A percentile compares a stretch with the other conserved stretches of the same genome.
These are phyloP conservation scores for Suillus placidus DNA, from an alignment of 768 basidiomycete genomes.

Conservation along the genomic window DNA sequence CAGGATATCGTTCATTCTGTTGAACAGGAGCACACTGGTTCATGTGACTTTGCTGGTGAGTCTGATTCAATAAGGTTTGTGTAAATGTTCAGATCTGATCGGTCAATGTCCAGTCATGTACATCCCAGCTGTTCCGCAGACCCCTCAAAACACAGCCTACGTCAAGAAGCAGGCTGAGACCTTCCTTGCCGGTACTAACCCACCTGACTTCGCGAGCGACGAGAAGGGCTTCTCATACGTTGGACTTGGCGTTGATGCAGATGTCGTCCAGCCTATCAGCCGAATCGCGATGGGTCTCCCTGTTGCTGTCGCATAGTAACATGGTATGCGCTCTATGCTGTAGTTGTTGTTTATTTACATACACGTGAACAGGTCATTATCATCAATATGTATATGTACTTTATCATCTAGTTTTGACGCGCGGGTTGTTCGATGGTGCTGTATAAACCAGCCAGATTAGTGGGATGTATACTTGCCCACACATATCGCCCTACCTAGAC, in stretches of 20 bases:
- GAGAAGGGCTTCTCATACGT: constrained; percentile 42
- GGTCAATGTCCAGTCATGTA: constrained; percentile 61
- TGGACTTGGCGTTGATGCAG: constrained; percentile 43
- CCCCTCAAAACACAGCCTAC: constrained; percentile 62
- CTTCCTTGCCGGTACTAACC: constrained; percentile 61
- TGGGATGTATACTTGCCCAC: not conserved
- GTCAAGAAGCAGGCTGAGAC: constrained; percentile 61
- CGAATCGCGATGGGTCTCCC: constrained; percentile 50
- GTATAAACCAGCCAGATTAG: not conserved
- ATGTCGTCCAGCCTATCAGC: constrained; percentile 39
- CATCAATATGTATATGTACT: not conserved
- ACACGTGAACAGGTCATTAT: not conserved
- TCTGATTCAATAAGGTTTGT: not conserved
- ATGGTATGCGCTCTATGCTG: not conserved
- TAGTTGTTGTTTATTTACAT: not conserved
- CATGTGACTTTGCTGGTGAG: constrained; percentile 57
- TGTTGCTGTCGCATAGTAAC: constrained; percentile 12
- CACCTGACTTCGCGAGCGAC: constrained; percentile 70
- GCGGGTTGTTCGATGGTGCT: not conserved
- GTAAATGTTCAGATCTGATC: not conserved
- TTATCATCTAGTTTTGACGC: not conserved
- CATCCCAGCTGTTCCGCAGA: constrained; percentile 72
- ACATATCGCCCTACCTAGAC: not conserved
- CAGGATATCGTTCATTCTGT: constrained; percentile 52
- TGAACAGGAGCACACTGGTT: constrained; percentile 54